These are phyloP conservation scores for Ulota crispa DNA, from an alignment of 225 moss, liverwort and hornwort genomes.

Conservation along the genomic window DNA sequence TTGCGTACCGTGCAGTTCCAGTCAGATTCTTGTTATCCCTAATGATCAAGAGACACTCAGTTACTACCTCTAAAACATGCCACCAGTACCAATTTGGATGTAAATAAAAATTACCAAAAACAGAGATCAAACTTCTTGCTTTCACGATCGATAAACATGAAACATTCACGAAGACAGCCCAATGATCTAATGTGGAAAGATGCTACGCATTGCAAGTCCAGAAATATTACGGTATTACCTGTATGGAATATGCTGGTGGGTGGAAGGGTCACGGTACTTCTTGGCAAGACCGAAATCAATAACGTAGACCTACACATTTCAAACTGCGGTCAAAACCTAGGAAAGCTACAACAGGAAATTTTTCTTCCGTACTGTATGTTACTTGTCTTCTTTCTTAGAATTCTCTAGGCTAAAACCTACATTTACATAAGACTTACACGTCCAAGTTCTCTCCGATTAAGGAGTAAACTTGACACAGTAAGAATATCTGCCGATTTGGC, in stretches of 20 bases:
- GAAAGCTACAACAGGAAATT: background rate
- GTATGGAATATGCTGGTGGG: conserved; percentile 86
- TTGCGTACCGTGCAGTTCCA: conserved; percentile 85
- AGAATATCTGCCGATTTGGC: background rate
- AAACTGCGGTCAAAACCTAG: background rate
- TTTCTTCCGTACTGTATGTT: too few species aligned
- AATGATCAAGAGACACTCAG: background rate
- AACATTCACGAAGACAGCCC: background rate
- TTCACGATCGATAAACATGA: background rate
- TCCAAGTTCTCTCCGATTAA: too few species aligned
- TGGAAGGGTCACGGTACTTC: conserved; percentile 84
- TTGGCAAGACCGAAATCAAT: conserved; percentile 90
- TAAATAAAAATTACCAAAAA: background rate
- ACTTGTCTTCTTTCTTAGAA: background rate
- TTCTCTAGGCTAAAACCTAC: background rate
- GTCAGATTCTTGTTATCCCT: conserved; percentile 92
- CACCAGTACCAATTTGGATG: background rate
- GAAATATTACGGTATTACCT: conserved; percentile 37
- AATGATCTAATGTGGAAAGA: background rate
- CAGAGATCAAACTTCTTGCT: background rate
- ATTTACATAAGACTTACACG: background rate
- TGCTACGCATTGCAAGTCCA: background rate
- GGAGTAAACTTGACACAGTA: too few species aligned
- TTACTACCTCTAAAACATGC: background rate
- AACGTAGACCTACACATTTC: conserved; percentile 57